Percentiles rank a stretch among this genome's conserved stretches.
phyloP scores from a whole-genome alignment of 2,329 filamentous ascomycete genomes.

The Colletotrichum brevisporum region DNA sequence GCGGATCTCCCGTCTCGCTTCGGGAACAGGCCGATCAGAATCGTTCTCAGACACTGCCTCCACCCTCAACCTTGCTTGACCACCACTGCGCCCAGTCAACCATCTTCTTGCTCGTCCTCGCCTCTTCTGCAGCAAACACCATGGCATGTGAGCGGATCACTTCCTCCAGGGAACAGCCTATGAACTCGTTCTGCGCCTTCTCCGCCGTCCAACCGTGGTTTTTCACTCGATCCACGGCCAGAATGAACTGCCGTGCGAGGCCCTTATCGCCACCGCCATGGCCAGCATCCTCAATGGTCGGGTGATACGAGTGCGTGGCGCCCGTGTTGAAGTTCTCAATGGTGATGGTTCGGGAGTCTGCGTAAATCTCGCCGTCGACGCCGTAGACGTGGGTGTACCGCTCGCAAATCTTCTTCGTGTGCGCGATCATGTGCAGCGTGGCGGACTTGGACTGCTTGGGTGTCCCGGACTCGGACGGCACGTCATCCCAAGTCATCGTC shows the following conservation, averaged over 20 bases:
- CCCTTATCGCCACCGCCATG: slow-evolving; percentile 52
- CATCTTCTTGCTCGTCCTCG: slow-evolving; percentile 77
- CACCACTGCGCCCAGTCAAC: slow-evolving; percentile 86
- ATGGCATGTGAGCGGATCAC: slow-evolving; percentile 90
- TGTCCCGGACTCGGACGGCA: slow-evolving; percentile 50
- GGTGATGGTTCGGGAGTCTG: slow-evolving; percentile 83
- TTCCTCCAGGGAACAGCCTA: slow-evolving; percentile 90
- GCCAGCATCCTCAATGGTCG: slow-evolving; percentile 38
- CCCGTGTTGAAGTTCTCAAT: slow-evolving; percentile 69
- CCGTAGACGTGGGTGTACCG: slow-evolving; percentile 90
- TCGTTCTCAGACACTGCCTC: slow-evolving; percentile 6
- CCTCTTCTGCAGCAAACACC: slow-evolving; percentile 95
- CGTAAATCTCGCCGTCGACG: slow-evolving; percentile 85
- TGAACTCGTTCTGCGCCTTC: slow-evolving; percentile 79
- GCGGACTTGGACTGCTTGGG: slow-evolving; percentile 75
- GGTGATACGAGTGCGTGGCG: slow-evolving; percentile 32
- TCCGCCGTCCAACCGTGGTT: slow-evolving; percentile 75
- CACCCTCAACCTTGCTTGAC: slow-evolving; percentile 56
- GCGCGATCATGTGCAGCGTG: slow-evolving; percentile 93
- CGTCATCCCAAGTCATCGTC: slow-evolving; percentile 88
- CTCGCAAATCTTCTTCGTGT: slow-evolving; percentile 88
- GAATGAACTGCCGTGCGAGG: slow-evolving; percentile 84
- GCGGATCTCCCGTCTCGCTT: not conserved
- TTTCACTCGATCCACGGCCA: slow-evolving; percentile 85
- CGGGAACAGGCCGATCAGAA: not conserved